Evolutionary conservation across 2,329 filamentous ascomycete species (phyloP).

Genomic region (Pochonia chlamydosporia): DNA sequence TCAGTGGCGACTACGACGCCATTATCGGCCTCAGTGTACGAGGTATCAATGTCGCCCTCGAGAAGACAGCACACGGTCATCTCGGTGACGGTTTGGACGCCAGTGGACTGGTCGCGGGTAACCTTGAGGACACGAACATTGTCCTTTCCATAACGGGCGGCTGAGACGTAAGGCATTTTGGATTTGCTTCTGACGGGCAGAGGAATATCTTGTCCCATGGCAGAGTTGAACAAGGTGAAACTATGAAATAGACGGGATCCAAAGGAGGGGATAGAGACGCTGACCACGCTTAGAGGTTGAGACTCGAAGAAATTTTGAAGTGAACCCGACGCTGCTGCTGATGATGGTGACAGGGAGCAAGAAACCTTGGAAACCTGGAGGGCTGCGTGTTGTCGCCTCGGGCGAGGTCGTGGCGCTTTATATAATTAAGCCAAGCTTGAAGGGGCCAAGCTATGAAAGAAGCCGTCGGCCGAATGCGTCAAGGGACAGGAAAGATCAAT

Average conservation of each 20-base stretch:
- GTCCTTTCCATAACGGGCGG: slow-evolving; percentile 86
- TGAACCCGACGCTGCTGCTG: background rate
- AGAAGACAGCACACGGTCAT: slow-evolving; percentile 92
- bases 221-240: too few species aligned
- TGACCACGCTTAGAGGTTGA: too few species aligned
- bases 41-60: slow-evolving; percentile 84
- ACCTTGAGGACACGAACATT: slow-evolving; percentile 98
- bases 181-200: slow-evolving; percentile 6
- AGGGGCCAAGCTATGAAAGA: background rate
- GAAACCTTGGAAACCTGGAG: background rate
- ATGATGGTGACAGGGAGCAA: too few species aligned
- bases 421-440: background rate
- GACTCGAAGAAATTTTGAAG: too few species aligned
- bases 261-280: too few species aligned
- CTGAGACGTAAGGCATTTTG: slow-evolving; percentile 49
- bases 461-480: background rate
- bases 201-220: background rate
- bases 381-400: background rate
- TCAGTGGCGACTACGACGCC: slow-evolving; percentile 92
- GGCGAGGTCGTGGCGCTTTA: background rate
- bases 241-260: background rate
- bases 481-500: background rate
- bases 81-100: slow-evolving; percentile 80
- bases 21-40: slow-evolving; percentile 93
- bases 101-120: slow-evolving; percentile 68